phyloP scores from a whole-genome alignment of 371 early-diverging fungal genomes.

The Lichtheimia ramosa region DNA sequence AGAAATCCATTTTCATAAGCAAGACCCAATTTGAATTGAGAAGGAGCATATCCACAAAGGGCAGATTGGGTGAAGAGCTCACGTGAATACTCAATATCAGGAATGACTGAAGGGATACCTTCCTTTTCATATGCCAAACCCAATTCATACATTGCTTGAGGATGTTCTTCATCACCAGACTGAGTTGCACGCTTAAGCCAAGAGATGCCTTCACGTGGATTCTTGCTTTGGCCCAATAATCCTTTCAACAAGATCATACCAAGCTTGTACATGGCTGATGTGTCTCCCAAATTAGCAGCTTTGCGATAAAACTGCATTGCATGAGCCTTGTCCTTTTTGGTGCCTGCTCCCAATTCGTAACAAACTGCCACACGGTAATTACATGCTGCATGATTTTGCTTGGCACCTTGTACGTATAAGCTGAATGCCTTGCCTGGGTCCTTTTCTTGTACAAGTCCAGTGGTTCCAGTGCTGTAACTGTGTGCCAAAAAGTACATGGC shows the following conservation, averaged over 20 bases:
- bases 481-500: slow-evolving; percentile 92
- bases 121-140: slow-evolving; percentile 85
- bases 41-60: slow-evolving; percentile 90
- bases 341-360: slow-evolving; percentile 94
- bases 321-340: slow-evolving; percentile 79
- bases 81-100: slow-evolving; percentile 83
- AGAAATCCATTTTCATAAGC: slow-evolving; percentile 94
- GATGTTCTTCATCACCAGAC: slow-evolving; percentile 86
- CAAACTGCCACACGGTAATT: slow-evolving; percentile 95
- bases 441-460: slow-evolving; percentile 60
- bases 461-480: slow-evolving; percentile 73
- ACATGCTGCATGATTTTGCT: slow-evolving; percentile 89
- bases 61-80: slow-evolving; percentile 92
- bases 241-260: slow-evolving; percentile 83
- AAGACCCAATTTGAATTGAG: slow-evolving; percentile 90
- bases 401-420: slow-evolving; percentile 91
- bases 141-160: slow-evolving; percentile 93
- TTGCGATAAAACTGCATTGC: slow-evolving; percentile 93
- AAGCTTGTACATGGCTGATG: slow-evolving; percentile 96
- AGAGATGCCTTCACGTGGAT: slow-evolving; percentile 85
- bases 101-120: slow-evolving; percentile 75
- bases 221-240: slow-evolving; percentile 62
- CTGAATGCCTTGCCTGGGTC: slow-evolving; percentile 91
- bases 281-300: slow-evolving; percentile 92
- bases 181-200: slow-evolving; percentile 94